These are phyloP conservation scores for Paracamarosporium sp. DNA, from an alignment of 2,329 filamentous ascomycete species.

Conservation along the genomic window DNA sequence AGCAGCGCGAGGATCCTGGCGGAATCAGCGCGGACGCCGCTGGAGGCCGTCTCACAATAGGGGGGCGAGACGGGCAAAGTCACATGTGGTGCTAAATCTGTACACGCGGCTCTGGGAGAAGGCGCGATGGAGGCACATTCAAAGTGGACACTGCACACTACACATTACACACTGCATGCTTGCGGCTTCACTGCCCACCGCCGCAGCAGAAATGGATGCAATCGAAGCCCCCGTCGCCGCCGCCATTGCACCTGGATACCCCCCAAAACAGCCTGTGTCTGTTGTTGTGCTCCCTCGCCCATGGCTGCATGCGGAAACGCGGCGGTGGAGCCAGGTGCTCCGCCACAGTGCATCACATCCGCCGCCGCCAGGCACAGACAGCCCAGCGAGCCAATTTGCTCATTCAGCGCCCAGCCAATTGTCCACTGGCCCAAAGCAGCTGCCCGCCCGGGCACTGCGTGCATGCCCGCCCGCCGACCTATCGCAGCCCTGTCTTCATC, in stretches of 20 bases:
- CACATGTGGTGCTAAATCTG: constrained; percentile 29
- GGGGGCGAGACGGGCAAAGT: constrained; percentile 39
- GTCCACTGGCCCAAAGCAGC: neutral
- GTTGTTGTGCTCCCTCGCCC: neutral
- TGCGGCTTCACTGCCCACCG: too few species aligned
- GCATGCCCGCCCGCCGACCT: neutral
- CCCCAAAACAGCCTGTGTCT: neutral
- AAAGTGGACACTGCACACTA: too few species aligned
- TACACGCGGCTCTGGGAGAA: constrained; percentile 25
- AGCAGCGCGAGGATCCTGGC: constrained; percentile 28
- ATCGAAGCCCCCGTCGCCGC: neutral
- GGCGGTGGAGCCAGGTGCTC: constrained; percentile 9
- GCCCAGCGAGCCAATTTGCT: constrained; percentile 8
- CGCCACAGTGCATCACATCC: constrained; percentile 13
- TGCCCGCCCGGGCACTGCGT: neutral
- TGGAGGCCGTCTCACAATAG: constrained; percentile 28
- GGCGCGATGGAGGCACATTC: constrained; percentile 8
- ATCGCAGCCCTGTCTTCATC: constrained; percentile 9
- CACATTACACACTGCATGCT: too few species aligned
- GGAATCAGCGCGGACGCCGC: constrained; percentile 23
- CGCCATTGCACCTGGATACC: too few species aligned
- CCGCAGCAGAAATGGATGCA: neutral
- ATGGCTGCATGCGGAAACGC: constrained; percentile 12
- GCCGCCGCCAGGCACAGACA: constrained; percentile 3
- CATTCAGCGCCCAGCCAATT: constrained; percentile 8